Conservation (phyloP, 768 basidiomycete species). For the Suillus cothurnatus region DNA sequence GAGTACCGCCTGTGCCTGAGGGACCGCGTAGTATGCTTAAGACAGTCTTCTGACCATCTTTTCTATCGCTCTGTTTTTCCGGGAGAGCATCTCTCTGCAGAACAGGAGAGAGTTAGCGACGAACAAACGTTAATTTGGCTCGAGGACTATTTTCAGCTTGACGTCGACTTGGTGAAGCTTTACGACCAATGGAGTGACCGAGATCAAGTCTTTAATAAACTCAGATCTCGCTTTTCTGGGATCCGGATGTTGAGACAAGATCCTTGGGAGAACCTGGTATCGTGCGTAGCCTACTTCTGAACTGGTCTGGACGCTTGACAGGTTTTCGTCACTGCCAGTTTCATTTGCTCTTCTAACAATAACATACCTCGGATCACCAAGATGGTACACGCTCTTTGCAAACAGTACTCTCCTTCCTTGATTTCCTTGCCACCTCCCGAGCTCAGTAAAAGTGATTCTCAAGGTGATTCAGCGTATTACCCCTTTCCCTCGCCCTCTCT, state of each 20-base stretch:
- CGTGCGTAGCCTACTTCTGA: constrained; percentile 54
- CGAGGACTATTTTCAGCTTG: constrained; percentile 86
- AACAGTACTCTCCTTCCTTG: constrained; percentile 71
- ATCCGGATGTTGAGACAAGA: constrained; percentile 90
- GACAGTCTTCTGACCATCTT: constrained; percentile 65
- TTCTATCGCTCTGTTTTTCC: constrained; percentile 77
- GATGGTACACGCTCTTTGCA: constrained; percentile 86
- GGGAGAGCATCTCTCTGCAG: constrained; percentile 33
- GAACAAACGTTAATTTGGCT: constrained; percentile 76
- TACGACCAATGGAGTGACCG: constrained; percentile 75
- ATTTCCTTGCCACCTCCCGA: constrained; percentile 47
- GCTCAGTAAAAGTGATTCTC: not conserved
- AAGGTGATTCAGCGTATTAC: constrained; percentile 49
- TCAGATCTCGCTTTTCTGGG: constrained; percentile 70
- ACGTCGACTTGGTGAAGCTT: constrained; percentile 66
- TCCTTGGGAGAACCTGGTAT: constrained; percentile 93
- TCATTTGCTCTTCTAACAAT: constrained; percentile 98
- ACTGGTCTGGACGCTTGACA: constrained; percentile 7
- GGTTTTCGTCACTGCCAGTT: constrained; percentile 48
- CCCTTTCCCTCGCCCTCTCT: constrained; percentile 83
- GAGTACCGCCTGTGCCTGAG: constrained; percentile 82
- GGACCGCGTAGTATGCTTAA: constrained; percentile 83
- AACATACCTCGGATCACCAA: constrained; percentile 93
- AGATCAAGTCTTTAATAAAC: constrained; percentile 74
- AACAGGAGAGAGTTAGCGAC: constrained; percentile 42